phyloP scores from a whole-genome alignment of 164 flowering plant genomes.

The Warburgia ugandensis region DNA sequence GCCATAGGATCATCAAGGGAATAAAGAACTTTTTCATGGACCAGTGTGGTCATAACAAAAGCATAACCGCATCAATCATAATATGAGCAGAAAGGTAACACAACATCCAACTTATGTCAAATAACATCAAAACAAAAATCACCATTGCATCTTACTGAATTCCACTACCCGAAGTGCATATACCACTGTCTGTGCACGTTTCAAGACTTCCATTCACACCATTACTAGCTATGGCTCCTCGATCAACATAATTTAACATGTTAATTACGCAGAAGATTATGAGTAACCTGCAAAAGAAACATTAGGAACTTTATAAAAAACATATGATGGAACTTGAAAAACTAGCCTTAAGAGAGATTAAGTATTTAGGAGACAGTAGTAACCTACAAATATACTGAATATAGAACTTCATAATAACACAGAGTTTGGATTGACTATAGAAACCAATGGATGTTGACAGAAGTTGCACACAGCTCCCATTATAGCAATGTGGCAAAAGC shows the following conservation, averaged over 20 bases:
- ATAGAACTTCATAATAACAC: not conserved
- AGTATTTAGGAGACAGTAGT: not conserved
- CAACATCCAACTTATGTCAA: not conserved
- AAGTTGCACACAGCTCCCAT: not conserved
- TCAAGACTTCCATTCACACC: conserved; percentile 81
- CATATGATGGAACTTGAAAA: not conserved
- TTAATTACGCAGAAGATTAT: conserved; percentile 72
- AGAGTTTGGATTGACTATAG: not conserved
- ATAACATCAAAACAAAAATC: conserved; percentile 4
- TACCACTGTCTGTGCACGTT: conserved; percentile 57
- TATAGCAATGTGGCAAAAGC: no score
- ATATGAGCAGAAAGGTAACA: not conserved
- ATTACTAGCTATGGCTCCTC: conserved; percentile 96
- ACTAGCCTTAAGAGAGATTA: not conserved
- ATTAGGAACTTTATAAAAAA: not conserved
- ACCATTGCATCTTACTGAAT: conserved; percentile 67
- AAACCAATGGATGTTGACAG: not conserved
- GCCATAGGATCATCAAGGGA: not conserved
- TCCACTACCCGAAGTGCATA: conserved; percentile 71
- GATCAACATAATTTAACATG: conserved; percentile 84
- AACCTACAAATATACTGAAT: not conserved
- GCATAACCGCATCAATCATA: not conserved
- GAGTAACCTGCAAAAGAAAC: conserved; percentile 57
- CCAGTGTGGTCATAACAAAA: not conserved
- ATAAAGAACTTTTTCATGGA: not conserved